phyloP scores from a whole-genome alignment of 495 filamentous ascomycete genomes.

The Thozetella sp. region DNA sequence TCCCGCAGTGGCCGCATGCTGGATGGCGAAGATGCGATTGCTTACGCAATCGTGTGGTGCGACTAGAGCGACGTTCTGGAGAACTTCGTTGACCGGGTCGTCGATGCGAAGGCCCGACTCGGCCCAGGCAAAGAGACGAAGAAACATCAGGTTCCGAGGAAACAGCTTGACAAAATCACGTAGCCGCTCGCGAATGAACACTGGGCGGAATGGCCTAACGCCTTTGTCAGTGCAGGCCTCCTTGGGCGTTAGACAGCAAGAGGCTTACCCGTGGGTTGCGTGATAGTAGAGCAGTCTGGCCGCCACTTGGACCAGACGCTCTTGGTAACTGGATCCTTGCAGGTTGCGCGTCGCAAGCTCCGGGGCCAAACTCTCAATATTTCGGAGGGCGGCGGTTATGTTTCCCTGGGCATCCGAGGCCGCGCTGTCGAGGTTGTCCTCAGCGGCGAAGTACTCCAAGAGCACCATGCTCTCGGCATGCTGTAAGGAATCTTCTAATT shows the following conservation, averaged over 20 bases:
- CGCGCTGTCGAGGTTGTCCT: conserved; percentile 25
- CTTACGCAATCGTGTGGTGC: conserved; percentile 45
- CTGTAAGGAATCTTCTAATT: conserved; percentile 44
- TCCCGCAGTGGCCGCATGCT: conserved; percentile 60
- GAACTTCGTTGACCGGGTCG: conserved; percentile 67
- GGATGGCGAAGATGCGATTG: conserved; percentile 68
- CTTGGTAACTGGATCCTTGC: conserved; percentile 48
- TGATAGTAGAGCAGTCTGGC: conserved; percentile 72
- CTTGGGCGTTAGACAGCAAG: neutral
- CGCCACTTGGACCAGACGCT: conserved; percentile 67
- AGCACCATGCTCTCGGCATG: conserved; percentile 64
- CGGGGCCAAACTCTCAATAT: conserved; percentile 32
- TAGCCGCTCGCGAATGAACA: conserved; percentile 61
- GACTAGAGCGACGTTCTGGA: conserved; percentile 47
- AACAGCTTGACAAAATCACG: conserved; percentile 59
- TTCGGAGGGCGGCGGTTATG: conserved; percentile 48
- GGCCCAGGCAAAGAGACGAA: conserved; percentile 71
- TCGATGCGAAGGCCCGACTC: conserved; percentile 68
- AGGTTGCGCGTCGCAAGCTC: conserved; percentile 50
- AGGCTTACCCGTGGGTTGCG: conserved; percentile 49
- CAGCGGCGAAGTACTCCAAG: conserved; percentile 59
- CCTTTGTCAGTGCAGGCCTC: neutral
- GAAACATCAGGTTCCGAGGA: conserved; percentile 78
- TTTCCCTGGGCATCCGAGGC: conserved; percentile 42
- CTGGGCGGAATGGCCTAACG: conserved; percentile 60